Evolutionary conservation across 2,329 filamentous ascomycete genomes (phyloP), one percentile per base, ranked within the genome.

Genomic region (Ilyonectria mors-panacis): DNA sequence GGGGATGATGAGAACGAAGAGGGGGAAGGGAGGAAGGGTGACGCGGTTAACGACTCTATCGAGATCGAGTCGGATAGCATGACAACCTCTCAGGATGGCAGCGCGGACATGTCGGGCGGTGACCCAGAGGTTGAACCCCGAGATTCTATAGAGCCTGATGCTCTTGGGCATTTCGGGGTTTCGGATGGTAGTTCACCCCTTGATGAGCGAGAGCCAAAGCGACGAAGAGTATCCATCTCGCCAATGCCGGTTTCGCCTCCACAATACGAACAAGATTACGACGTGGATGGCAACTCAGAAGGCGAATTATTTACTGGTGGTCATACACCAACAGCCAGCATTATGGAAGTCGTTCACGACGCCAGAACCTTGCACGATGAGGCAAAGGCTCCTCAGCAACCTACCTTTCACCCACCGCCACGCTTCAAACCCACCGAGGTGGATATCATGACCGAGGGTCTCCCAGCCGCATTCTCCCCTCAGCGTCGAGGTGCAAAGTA

Each of bases 321-420:
- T 2, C 55, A 56, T 8, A 66, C 65, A 10, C 65, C 59, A 30
- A 57, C 56, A 12, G 59, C 65, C 42, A 61, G 65, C 37, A 72
- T 66, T 9, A 56, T 54, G 7, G 70, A 72, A 15, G 69, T 66
- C 12, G 48, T 69, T 2, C 63, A 68, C 6, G 69, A 67, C 35
- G 28, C 65, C 9, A 48, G 64, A 6, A 35, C 61, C n/a, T 45
- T 55, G 23, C 65, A 71, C 15, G 73, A 70, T 21, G 71, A 75
- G 21, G 53, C 61, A 48, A 67, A 65, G 21, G 57, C 65, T 15
- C 67, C 69, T 21, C 75, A 76, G 15, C 81, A 83, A 54, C 82
- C 82, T 3, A 78, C 78, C 0, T 84, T 84, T 60, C 79, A 72
- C 2, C 70, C 77, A 0, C 77, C 81, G 2, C 82, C 82, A 10